A percentile compares a stretch with the other conserved stretches of the same genome.
Conservation (phyloP, 768 basidiomycete genomes). For the Hebeloma cylindrosporum region DNA sequence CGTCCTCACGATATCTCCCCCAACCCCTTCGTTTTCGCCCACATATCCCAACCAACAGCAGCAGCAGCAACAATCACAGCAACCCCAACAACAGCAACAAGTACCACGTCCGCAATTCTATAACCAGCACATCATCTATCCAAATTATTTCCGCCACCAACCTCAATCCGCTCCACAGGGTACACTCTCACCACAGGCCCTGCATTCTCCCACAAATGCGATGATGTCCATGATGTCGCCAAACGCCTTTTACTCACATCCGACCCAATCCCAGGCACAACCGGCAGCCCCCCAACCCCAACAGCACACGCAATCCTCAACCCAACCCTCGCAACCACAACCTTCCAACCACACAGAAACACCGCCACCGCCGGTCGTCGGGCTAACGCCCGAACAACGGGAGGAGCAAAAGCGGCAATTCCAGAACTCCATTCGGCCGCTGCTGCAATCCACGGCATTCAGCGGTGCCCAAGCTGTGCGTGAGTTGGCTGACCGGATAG, state of each 20-base stretch:
- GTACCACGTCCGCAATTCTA: conserved; percentile 15
- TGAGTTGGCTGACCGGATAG: conserved; percentile 57
- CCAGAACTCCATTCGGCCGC: conserved; percentile 48
- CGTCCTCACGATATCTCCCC: conserved; percentile 55
- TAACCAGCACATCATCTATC: conserved; percentile 17
- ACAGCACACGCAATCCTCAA: conserved; percentile 15
- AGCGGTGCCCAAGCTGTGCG: conserved; percentile 68
- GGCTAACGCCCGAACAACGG: conserved; percentile 36
- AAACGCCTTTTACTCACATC: conserved; percentile 33
- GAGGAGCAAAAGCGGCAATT: conserved; percentile 60
- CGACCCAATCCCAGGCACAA: conserved; percentile 14
- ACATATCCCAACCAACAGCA: conserved; percentile 34
- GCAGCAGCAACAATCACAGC: conserved; percentile 23
- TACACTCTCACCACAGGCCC: conserved; percentile 68
- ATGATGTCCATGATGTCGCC: conserved; percentile 41
- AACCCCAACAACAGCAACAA: conserved; percentile 26
- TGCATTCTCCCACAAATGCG: conserved; percentile 57
- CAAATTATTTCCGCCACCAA: conserved; percentile 33
- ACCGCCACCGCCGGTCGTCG: conserved; percentile 21
- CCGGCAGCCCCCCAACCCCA: conserved; percentile 18
- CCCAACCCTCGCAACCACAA: conserved; percentile 12
- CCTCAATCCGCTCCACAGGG: conserved; percentile 45
- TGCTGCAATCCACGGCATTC: conserved; percentile 59
- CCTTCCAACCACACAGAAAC: conserved; percentile 7
- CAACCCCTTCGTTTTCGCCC: conserved; percentile 36